Evolutionary conservation across 805 yeast genomes (phyloP).

Genomic region (Cyberlindnera euphorbiiphila): DNA sequence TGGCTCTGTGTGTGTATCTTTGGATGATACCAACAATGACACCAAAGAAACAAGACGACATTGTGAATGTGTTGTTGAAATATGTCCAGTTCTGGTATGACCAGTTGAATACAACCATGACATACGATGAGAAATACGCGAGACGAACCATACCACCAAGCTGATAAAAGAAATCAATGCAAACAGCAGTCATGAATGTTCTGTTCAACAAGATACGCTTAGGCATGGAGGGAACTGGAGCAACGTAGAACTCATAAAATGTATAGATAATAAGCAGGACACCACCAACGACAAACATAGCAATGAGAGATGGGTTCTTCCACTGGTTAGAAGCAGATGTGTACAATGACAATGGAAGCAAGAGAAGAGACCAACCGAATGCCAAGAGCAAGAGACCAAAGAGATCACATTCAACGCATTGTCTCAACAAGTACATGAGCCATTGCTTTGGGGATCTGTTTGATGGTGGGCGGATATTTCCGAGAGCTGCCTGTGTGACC

Average conservation of each 20-base stretch:
- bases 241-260: slow-evolving; percentile 34
- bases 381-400: slow-evolving; percentile 37
- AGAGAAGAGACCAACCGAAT: slow-evolving; percentile 36
- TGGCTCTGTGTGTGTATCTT: slow-evolving; percentile 36
- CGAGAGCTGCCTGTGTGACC: slow-evolving; percentile 14
- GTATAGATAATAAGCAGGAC: slow-evolving; percentile 32
- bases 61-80: slow-evolving; percentile 34
- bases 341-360: slow-evolving; percentile 38
- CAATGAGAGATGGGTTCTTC: slow-evolving; percentile 39
- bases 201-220: slow-evolving; percentile 34
- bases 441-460: slow-evolving; percentile 5
- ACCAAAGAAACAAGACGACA: slow-evolving; percentile 37
- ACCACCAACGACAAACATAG: slow-evolving; percentile 40
- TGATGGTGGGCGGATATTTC: slow-evolving; percentile 11
- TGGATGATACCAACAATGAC: slow-evolving; percentile 34
- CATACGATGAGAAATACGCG: slow-evolving; percentile 34
- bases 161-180: slow-evolving; percentile 33
- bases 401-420: slow-evolving; percentile 35
- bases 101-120: slow-evolving; percentile 31
- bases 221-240: slow-evolving; percentile 38
- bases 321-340: slow-evolving; percentile 32
- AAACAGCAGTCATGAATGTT: slow-evolving; percentile 34
- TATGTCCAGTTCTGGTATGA: slow-evolving; percentile 35
- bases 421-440: slow-evolving; percentile 8
- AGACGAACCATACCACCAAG: slow-evolving; percentile 30